Base-by-base conservation (phyloP, 169 alveolate species). In the Plasmodium gaboni region DNA sequence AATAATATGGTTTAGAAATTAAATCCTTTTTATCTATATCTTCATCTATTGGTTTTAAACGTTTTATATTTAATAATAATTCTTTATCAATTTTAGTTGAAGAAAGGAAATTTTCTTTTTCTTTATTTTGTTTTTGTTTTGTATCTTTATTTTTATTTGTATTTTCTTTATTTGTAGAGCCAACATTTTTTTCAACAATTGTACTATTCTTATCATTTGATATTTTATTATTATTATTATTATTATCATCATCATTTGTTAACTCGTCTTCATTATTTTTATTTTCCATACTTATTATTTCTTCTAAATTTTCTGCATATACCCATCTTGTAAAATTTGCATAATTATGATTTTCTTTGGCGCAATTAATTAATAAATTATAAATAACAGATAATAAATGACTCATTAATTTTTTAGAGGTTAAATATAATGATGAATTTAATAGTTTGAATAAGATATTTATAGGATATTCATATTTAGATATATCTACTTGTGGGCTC, bases 391-490 rank as follows among this genome's bases (percentile, higher is more conserved):
- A 92, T 60, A 93, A 71, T 19, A 93, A 88, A 55, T 93, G 96
- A 61, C 91, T 88, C 95, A 93, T 93, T 61, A 89, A 72, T 73
- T 93, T 93, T 72, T 91, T 88, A 10, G 95, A 90, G n/a, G 96
- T 92, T 73, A 92, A 94, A 78, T 92, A 93, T 70, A 93, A 26
- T 19, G 88, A 88, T 12, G 96, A 92, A 17, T 94, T 92, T 22
- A 93, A 80, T 15, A 94, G 88, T 69, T 86, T 88, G 63, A 93
- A 93, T 46, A 93, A 70, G 57, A 93, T 89, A 13, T 83, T 92
- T 15, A 93, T 93, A 44, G 96, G 96, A 53, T 93, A 88, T 26
- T 73, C 73, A 28, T 73, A 65, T 15, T 24, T 67, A 9, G 63
- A 24, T 55, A 15, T 59, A 19, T 70, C 73, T 10, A 48, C 44